These are phyloP conservation scores for Boletus rex-veris DNA, from an alignment of 768 basidiomycete species.

Conservation along the genomic window DNA sequence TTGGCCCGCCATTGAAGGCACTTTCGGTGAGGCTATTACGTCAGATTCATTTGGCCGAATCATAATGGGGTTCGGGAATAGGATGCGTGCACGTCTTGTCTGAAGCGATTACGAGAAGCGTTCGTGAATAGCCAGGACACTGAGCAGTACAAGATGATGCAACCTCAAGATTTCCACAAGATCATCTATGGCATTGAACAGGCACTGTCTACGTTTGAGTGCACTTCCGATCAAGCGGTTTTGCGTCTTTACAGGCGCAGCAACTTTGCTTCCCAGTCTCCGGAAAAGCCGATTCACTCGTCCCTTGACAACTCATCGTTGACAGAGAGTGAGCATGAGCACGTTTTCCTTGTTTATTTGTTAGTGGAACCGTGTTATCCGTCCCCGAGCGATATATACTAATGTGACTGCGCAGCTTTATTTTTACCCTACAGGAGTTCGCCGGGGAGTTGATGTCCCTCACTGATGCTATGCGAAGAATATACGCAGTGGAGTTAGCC, in stretches of 20 bases:
- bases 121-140: slow-evolving; percentile 47
- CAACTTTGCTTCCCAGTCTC: slow-evolving; percentile 28
- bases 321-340: slow-evolving; percentile 63
- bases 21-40: slow-evolving; percentile 52
- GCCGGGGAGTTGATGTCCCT: slow-evolving; percentile 77
- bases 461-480: slow-evolving; percentile 77
- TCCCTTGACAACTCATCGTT: slow-evolving; percentile 34
- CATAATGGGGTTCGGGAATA: slow-evolving; percentile 26
- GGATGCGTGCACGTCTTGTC: slow-evolving; percentile 57
- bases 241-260: slow-evolving; percentile 66
- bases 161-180: slow-evolving; percentile 59
- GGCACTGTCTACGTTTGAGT: slow-evolving; percentile 71
- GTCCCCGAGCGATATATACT: neutral
- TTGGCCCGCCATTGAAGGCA: slow-evolving; percentile 72
- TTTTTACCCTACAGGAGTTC: slow-evolving; percentile 96
- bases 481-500: slow-evolving; percentile 65
- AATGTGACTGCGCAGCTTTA: slow-evolving; percentile 59
- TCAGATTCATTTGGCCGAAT: neutral
- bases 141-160: slow-evolving; percentile 33
- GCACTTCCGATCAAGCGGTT: slow-evolving; percentile 81
- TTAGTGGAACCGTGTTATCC: slow-evolving; percentile 39
- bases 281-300: slow-evolving; percentile 13
- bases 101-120: slow-evolving; percentile 62
- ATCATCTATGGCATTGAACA: slow-evolving; percentile 64
- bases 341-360: slow-evolving; percentile 90